Percentiles rank a stretch among this genome's conserved stretches.
These are phyloP conservation scores for Salisapilia sapeloensis DNA, from an alignment of 352 stramenopile genomes.

Conservation along the genomic window DNA sequence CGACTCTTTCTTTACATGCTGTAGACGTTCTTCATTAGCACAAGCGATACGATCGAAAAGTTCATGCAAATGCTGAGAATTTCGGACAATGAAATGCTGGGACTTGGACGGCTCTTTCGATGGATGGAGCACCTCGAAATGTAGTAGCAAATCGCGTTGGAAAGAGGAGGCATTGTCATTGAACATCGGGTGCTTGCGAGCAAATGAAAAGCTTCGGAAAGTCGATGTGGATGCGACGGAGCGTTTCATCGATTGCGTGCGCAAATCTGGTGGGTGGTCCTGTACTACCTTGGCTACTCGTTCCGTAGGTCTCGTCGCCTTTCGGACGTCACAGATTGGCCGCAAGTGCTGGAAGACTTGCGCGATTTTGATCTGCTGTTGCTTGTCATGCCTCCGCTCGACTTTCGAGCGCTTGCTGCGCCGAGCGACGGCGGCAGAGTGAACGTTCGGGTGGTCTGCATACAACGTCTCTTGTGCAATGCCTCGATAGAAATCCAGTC, in stretches of 20 bases:
- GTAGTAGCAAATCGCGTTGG: slow-evolving; percentile 33
- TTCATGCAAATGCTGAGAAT: slow-evolving; percentile 29
- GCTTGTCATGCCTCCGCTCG: slow-evolving; percentile 9
- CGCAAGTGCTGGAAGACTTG: slow-evolving; percentile 18
- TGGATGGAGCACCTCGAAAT: slow-evolving; percentile 55
- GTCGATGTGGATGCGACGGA: slow-evolving; percentile 35
- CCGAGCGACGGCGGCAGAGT: slow-evolving; percentile 5
- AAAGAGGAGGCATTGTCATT: not conserved
- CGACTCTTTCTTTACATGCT: slow-evolving; percentile 11
- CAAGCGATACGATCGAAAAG: slow-evolving; percentile 48
- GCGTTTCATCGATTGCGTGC: slow-evolving; percentile 26
- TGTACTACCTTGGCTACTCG: slow-evolving; percentile 27
- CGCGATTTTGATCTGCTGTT: slow-evolving; percentile 11
- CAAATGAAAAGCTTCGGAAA: slow-evolving; percentile 45
- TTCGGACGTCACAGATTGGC: slow-evolving; percentile 17
- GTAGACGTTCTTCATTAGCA: slow-evolving; percentile 39
- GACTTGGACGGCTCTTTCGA: slow-evolving; percentile 42
- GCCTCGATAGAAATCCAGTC: slow-evolving; percentile 35
- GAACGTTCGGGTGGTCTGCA: slow-evolving; percentile 8
- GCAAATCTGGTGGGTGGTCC: slow-evolving; percentile 33
- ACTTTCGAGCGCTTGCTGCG: slow-evolving; percentile 6
- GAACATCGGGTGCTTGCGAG: slow-evolving; percentile 11
- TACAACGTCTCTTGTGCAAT: slow-evolving; percentile 34
- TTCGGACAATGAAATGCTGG: slow-evolving; percentile 52
- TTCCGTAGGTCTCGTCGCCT: slow-evolving; percentile 19